Percentiles rank a stretch among this genome's conserved stretches.
Conservation (phyloP, 805 yeast genomes). For the Hanseniaspora nectarophila region DNA sequence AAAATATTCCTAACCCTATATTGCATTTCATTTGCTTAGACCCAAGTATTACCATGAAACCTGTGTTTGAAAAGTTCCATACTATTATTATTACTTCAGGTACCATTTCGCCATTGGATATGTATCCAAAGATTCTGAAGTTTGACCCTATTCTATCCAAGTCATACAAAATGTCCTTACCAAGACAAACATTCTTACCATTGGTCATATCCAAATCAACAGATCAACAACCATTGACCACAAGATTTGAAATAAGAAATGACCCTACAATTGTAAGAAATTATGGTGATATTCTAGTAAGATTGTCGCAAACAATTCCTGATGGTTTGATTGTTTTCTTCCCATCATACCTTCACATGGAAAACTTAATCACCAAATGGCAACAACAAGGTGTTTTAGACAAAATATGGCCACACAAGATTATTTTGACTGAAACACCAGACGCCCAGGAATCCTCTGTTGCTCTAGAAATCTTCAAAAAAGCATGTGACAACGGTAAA, state of each 20-base stretch:
- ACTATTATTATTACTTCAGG: slow-evolving; percentile 94
- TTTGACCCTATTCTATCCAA: slow-evolving; percentile 89
- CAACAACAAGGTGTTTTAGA: slow-evolving; percentile 96
- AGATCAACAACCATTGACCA: slow-evolving; percentile 93
- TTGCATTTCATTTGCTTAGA: slow-evolving; percentile 87
- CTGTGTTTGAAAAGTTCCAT: slow-evolving; percentile 84
- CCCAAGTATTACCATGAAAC: slow-evolving; percentile 95
- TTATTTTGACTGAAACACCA: slow-evolving; percentile 93
- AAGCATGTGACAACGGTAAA: slow-evolving; percentile 93
- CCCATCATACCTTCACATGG: slow-evolving; percentile 96
- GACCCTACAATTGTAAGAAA: slow-evolving; percentile 97
- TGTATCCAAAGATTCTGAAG: slow-evolving; percentile 95
- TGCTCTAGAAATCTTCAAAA: slow-evolving; percentile 88
- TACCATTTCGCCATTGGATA: slow-evolving; percentile 93
- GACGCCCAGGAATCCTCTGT: slow-evolving; percentile 97
- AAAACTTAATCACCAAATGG: slow-evolving; percentile 96
- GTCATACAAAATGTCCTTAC: slow-evolving; percentile 90
- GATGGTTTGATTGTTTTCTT: slow-evolving; percentile 97
- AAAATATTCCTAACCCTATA: slow-evolving; percentile 93
- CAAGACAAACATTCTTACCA: slow-evolving; percentile 84
- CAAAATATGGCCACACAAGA: slow-evolving; percentile 95
- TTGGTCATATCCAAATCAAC: slow-evolving; percentile 95
- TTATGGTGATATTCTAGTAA: slow-evolving; percentile 84
- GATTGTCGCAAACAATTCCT: slow-evolving; percentile 89
- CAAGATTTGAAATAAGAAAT: slow-evolving; percentile 90